phyloP scores from a whole-genome alignment of 2,329 filamentous ascomycete genomes.

The Amphichorda felina region DNA sequence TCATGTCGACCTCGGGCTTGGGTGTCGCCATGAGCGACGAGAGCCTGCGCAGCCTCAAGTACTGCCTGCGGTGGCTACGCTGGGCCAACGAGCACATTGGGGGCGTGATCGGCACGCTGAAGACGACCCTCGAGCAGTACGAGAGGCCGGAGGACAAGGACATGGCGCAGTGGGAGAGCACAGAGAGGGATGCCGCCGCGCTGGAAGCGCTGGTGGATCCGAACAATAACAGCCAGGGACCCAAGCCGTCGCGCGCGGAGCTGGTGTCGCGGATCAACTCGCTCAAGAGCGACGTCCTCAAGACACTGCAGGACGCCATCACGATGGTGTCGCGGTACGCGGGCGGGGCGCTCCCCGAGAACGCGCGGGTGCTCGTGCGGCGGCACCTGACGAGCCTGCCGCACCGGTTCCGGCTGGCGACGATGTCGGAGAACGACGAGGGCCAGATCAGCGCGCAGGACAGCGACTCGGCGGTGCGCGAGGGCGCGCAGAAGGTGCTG shows the following conservation, averaged over 20 bases:
- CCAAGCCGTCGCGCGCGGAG: slow-evolving; percentile 19
- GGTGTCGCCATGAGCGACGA: slow-evolving; percentile 87
- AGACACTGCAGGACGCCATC: slow-evolving; percentile 70
- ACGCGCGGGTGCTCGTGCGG: slow-evolving; percentile 72
- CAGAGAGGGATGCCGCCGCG: slow-evolving; percentile 5
- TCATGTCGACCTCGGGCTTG: slow-evolving; percentile 83
- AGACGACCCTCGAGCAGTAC: slow-evolving; percentile 68
- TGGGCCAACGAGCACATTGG: slow-evolving; percentile 76
- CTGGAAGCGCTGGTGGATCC: not conserved
- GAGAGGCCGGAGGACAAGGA: slow-evolving; percentile 11
- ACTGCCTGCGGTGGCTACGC: slow-evolving; percentile 69
- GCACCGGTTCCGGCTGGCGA: slow-evolving; percentile 67
- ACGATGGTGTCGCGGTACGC: slow-evolving; percentile 81
- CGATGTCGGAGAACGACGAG: slow-evolving; percentile 23
- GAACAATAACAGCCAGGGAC: slow-evolving; percentile 1
- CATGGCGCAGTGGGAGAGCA: not conserved
- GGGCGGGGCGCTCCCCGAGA: slow-evolving; percentile 82
- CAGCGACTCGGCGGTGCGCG: slow-evolving; percentile 24
- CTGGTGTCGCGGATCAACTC: slow-evolving; percentile 53
- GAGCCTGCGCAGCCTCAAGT: slow-evolving; percentile 72
- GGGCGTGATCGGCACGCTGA: slow-evolving; percentile 62
- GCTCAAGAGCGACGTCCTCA: slow-evolving; percentile 60
- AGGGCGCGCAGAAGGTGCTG: slow-evolving; percentile 64
- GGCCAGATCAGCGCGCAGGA: slow-evolving; percentile 19
- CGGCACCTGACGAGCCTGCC: slow-evolving; percentile 77